Base-by-base conservation (phyloP, 2,329 filamentous ascomycete genomes). In the Penicillium decumbens region DNA sequence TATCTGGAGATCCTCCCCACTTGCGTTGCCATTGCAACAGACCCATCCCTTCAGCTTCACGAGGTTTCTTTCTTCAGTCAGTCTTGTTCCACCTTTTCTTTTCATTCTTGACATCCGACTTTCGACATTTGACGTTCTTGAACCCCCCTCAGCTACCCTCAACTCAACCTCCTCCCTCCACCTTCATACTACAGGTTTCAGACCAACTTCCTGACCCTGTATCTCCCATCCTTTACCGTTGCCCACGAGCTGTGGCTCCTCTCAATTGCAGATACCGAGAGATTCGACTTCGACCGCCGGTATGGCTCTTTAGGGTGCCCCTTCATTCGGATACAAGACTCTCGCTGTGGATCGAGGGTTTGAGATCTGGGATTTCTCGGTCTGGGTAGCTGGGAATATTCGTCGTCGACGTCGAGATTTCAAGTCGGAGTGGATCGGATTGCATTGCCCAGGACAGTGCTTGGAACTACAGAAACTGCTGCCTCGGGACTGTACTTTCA, bases 21-120 rank as follows among this genome's bases (percentile, higher is more conserved):
- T 68, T 62, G 57, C 66, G 67, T 69, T 69, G 66, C 66, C 66
- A 69, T 70, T 69, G 67, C 66, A 70, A 69, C 67, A 69, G 67
- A 62, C 57, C 57, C 65, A 67, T 68, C 66, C 66, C 62, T 66
- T 68, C 65, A 68, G 65, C 66, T 69, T 69, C 67, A 66, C 60
- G 50, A 55, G 32, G 51, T 55, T 63, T 63, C 61, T 63, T 63
- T 67, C 63, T 63, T 64, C 60, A 59, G 56, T 54, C 53, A 56
- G 56, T 59, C 61, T 49, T 41, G 38, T 57, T 54, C 53, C 55
- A 57, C 43, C 51, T 56, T 57, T 56, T 57, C 44, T 46, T 49
- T 53, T 49, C 47, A 52, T 59, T 57, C 63, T 46, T 55, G 57
- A 46, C 54, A 60, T 51, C 49, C 50, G 45, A 52, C 56, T 53